These are phyloP conservation scores for Phallus indusiatus DNA, from an alignment of 768 basidiomycete species.

Conservation along the genomic window DNA sequence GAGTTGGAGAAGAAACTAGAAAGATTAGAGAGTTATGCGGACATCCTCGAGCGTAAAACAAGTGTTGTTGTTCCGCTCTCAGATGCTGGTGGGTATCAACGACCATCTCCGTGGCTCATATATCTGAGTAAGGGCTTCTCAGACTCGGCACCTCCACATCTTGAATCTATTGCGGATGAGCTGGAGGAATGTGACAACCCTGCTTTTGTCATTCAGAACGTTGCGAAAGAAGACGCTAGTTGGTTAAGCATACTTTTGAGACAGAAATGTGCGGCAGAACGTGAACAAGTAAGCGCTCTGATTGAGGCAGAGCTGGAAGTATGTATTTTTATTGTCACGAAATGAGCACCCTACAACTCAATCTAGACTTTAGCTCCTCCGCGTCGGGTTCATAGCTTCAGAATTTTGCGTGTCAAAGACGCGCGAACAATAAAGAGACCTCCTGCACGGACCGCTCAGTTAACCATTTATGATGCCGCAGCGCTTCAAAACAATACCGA, in stretches of 20 bases:
- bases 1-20: slow-evolving; percentile 48
- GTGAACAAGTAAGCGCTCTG: slow-evolving; percentile 42
- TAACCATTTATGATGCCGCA: slow-evolving; percentile 79
- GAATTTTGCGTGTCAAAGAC: slow-evolving; percentile 62
- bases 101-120: slow-evolving; percentile 13
- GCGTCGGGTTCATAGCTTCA: slow-evolving; percentile 66
- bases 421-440: slow-evolving; percentile 42
- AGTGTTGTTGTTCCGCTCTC: slow-evolving; percentile 33
- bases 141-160: slow-evolving; percentile 20
- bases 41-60: slow-evolving; percentile 52
- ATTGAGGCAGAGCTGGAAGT: slow-evolving; percentile 72
- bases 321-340: slow-evolving; percentile 15
- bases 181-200: slow-evolving; percentile 50
- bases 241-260: slow-evolving; percentile 52
- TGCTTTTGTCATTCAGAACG: slow-evolving; percentile 30
- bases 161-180: slow-evolving; percentile 47
- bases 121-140: not conserved
- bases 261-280: slow-evolving; percentile 38
- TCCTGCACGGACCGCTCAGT: slow-evolving; percentile 52
- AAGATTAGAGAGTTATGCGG: slow-evolving; percentile 48
- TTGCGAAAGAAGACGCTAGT: slow-evolving; percentile 40
- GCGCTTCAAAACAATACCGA: slow-evolving; percentile 38
- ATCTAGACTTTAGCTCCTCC: slow-evolving; percentile 53
- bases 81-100: slow-evolving; percentile 14
- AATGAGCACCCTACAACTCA: not conserved